phyloP scores from a whole-genome alignment of 305 asterid genomes.

The Rubia occidens region DNA sequence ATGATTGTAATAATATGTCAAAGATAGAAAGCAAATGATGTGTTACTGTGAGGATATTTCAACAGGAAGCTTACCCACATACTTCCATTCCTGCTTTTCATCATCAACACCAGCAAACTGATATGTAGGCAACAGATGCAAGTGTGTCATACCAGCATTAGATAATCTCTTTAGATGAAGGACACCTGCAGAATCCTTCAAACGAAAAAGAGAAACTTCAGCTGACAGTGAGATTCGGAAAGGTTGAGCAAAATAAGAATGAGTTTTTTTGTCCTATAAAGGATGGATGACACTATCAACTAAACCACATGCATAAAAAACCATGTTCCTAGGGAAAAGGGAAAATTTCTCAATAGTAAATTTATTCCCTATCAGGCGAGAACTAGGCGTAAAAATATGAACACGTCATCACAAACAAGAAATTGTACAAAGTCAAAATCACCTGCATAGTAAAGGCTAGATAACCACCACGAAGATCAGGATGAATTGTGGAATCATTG shows the following conservation, averaged over 20 bases:
- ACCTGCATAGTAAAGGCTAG: constrained; percentile 75
- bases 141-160: constrained; percentile 68
- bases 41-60: background rate
- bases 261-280: background rate
- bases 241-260: background rate
- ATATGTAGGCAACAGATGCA: constrained; percentile 84
- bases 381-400: background rate
- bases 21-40: background rate
- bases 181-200: constrained; percentile 87
- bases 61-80: constrained; percentile 37
- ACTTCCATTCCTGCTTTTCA: constrained; percentile 68
- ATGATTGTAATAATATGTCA: background rate
- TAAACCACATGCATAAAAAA: background rate
- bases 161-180: constrained; percentile 70
- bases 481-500: constrained; percentile 59
- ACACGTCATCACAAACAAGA: background rate
- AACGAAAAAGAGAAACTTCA: constrained; percentile 15
- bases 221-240: background rate
- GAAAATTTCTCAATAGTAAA: background rate
- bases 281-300: background rate
- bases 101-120: constrained; percentile 92
- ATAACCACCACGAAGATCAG: constrained; percentile 76
- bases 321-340: background rate
- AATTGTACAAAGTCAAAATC: constrained; percentile 18
- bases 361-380: background rate